Evolutionary conservation across 176 grass and related monocot species (phyloP), one percentile per base, ranked within the genome.

Genomic region (Triticum timopheevii): DNA sequence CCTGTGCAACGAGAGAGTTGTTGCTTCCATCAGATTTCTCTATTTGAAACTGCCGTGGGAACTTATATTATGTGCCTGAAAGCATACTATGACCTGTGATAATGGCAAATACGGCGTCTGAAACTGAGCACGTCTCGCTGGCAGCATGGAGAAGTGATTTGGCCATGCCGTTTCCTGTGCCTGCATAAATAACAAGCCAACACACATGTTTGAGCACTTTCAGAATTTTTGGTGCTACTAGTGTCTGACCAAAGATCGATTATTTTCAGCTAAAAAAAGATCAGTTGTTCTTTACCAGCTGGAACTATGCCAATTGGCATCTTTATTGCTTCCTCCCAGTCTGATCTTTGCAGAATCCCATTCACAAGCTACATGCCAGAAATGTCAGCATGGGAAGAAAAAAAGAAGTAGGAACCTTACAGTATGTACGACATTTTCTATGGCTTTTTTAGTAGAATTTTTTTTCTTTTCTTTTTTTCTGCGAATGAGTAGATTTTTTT

Each of bases 81-180:
- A 33, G 40, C 13, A 82, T 50, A 80, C 15, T 1, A 52, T 30
- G 5, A 95, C 95, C 95, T 98, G 33, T 93, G 77, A 98, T 93
- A 45, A 98, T 90, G 13, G 95, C 83, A 84, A 98, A 89, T 56
- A 90, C 78, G 70, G 91, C 93, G 83, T 98, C 93, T 25, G 90
- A 64, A 77, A 93, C 78, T 0, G 93, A 95, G 64, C 87, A 93
- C 1, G 74, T 79, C 74, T 92, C 78, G 35, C 69, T 83, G 65
- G 83, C 85, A 89, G 89, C 80, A 84, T 98, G 83, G 68, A 92
- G 19, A 65, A 98, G 83, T 47, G 95, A 98, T 90, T 98, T 98
- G 19, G 58, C 95, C 95, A 95, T 98, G 79, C 95, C 95, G 78
- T 98, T 98, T 44, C 93, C 91, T 22, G 91, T 92, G 81, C 95